Evolutionary conservation across 805 yeast species (phyloP).

Genomic region (Millerozyma miso): DNA sequence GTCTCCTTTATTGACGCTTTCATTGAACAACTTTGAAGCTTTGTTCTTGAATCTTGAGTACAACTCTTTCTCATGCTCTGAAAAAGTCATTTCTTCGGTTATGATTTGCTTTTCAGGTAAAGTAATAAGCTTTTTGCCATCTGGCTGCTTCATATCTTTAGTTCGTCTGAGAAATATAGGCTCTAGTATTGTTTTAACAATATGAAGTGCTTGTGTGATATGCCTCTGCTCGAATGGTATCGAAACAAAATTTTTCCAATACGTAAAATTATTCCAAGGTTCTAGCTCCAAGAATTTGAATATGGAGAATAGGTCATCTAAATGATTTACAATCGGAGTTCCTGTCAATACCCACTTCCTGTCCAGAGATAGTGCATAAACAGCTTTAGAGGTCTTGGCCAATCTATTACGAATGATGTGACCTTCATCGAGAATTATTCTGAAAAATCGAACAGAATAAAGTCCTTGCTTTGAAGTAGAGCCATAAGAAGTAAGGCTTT

Average conservation of each 20-base stretch:
- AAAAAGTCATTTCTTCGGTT: slow-evolving; percentile 64
- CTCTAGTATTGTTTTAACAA: slow-evolving; percentile 79
- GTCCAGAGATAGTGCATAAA: slow-evolving; percentile 58
- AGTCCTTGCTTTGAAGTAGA: slow-evolving; percentile 45
- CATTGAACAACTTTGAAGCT: slow-evolving; percentile 61
- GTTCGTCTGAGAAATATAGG: slow-evolving; percentile 84
- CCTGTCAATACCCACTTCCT: slow-evolving; percentile 89
- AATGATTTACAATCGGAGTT: slow-evolving; percentile 83
- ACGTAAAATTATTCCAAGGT: slow-evolving; percentile 83
- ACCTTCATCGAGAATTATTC: slow-evolving; percentile 85
- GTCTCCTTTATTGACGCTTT: slow-evolving; percentile 60
- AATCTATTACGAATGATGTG: slow-evolving; percentile 79
- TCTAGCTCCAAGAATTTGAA: slow-evolving; percentile 72
- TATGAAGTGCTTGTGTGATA: slow-evolving; percentile 67
- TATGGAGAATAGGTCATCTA: slow-evolving; percentile 81
- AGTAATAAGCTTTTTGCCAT: slow-evolving; percentile 71
- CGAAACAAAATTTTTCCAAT: slow-evolving; percentile 85
- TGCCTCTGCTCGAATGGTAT: slow-evolving; percentile 75
- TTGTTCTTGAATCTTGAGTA: slow-evolving; percentile 65
- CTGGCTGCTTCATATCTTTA: slow-evolving; percentile 69
- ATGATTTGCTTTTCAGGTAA: slow-evolving; percentile 73
- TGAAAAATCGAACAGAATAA: slow-evolving; percentile 66
- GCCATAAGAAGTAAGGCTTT: slow-evolving; percentile 22
- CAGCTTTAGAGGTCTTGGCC: slow-evolving; percentile 76
- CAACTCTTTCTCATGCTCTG: slow-evolving; percentile 58